Base-by-base conservation (phyloP, 2,329 filamentous ascomycete genomes). In the Hymenoscyphus infarciens region DNA sequence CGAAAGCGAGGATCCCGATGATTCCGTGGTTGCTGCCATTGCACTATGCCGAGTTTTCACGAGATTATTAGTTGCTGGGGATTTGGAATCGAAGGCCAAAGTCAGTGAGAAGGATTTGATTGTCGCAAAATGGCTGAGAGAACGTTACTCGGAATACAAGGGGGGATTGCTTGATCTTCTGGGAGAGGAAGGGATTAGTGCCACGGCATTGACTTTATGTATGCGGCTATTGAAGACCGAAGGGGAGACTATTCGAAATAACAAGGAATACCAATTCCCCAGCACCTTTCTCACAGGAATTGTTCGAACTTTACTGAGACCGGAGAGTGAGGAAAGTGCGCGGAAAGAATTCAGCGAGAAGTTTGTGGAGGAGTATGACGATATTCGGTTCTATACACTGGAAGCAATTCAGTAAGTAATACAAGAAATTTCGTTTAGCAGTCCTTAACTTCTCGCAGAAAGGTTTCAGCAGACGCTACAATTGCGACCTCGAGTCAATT, bases 221-320 rank as follows among this genome's bases (percentile, higher is more conserved):
- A 96, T 97, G 92, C 87, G 89, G 61, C 76, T 96, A 56, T 78
- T 96, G 67, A 95, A 96, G 78, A 88, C 89, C 58, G 91, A 96
- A 73, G 87, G 84, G 19, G 84, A 85, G 66, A 78, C 85, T 70
- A 74, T 87, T 39, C 82, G 81, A 61, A 83, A 83, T 61, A 83
- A 83, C 27, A 83, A 85, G 6, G 85, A 88, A 55, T 85, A 87
- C 71, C 84, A 80, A 15, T 96, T 96, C 77, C 88, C 89, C 2
- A 84, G 83, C 25, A 78, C 79, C 0, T 85, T 90, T 52, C 84
- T 97, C 60, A 80, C 80, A 49, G 81, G 83, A 11, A 82, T 96
- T 33, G 77, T 97, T 11, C 76, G 80, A 42, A 79, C 79, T 0
- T 70, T 97, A 2, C 73, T 96, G 19, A 77, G 80, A 33, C 80